Percentiles rank a stretch among this genome's conserved stretches.
Conservation (phyloP, 2,329 filamentous ascomycete species). For the Aspergillus ustus region DNA sequence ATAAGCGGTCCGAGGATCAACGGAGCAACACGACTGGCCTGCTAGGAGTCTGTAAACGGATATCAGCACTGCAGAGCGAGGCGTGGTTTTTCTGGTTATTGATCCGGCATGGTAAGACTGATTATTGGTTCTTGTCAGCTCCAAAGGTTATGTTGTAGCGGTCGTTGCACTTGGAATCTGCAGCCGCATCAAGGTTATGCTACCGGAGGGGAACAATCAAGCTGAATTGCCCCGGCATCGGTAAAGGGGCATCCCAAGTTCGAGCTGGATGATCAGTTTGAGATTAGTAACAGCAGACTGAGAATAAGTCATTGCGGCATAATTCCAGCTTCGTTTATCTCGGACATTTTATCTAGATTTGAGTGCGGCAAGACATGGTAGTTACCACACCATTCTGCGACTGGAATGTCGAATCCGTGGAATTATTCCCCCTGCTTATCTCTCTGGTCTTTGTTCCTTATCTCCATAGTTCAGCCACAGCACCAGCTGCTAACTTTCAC, state of each 20-base stretch:
- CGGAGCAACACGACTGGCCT: background rate
- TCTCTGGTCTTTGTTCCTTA: background rate
- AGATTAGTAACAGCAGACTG: background rate
- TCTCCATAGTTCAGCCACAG: background rate
- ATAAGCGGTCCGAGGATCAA: conserved; percentile 16
- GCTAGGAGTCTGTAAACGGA: background rate
- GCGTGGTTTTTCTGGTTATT: background rate
- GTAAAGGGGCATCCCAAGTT: background rate
- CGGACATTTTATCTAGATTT: background rate
- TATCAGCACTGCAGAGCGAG: background rate
- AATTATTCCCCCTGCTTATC: background rate
- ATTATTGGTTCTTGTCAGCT: background rate
- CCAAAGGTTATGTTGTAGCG: too few relatives aligned
- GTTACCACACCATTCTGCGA: conserved; percentile 8
- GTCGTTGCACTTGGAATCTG: background rate
- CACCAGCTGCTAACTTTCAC: background rate
- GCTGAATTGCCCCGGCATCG: background rate
- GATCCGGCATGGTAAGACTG: background rate
- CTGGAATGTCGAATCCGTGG: background rate
- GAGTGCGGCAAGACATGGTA: background rate
- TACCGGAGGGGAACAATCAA: background rate
- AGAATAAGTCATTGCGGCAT: background rate
- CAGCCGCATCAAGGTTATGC: background rate
- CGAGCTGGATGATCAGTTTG: background rate
- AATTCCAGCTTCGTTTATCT: too few relatives aligned